Evolutionary conservation across 257 asterid species (phyloP).

Genomic region (Datura wrightii): DNA sequence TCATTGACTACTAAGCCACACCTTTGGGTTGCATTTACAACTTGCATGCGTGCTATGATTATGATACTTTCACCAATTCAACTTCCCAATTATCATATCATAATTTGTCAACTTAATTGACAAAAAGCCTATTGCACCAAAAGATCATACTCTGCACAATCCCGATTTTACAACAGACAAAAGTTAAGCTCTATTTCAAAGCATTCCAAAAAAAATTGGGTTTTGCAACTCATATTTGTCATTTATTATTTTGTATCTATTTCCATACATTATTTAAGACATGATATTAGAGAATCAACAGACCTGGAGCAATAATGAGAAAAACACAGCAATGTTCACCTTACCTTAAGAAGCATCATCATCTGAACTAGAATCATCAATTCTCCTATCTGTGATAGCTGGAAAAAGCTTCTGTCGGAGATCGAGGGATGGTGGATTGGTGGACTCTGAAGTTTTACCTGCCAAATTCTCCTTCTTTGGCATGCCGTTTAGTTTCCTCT

Average conservation of each 20-base stretch:
- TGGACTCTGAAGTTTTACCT: slow-evolving; percentile 39
- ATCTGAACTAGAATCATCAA: slow-evolving; percentile 69
- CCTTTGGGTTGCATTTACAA: not conserved
- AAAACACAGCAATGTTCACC: not conserved
- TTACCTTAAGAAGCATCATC: slow-evolving; percentile 49
- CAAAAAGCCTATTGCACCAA: too few species aligned
- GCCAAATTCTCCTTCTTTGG: slow-evolving; percentile 44
- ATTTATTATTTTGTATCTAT: too few species aligned
- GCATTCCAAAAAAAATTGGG: too few species aligned
- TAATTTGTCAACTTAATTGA: too few species aligned
- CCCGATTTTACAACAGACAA: too few species aligned
- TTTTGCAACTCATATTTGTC: too few species aligned
- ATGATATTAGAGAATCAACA: too few species aligned
- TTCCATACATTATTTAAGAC: too few species aligned
- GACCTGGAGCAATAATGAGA: not conserved
- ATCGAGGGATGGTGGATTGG: slow-evolving; percentile 40
- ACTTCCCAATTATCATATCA: not conserved
- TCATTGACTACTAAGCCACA: not conserved
- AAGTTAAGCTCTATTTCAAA: too few species aligned
- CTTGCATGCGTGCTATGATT: not conserved
- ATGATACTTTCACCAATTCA: not conserved
- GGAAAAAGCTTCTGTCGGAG: slow-evolving; percentile 61
- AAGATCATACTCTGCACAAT: too few species aligned
- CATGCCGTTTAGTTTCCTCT: slow-evolving; percentile 38
- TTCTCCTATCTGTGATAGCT: slow-evolving; percentile 62